phyloP scores from a whole-genome alignment of 2,329 filamentous ascomycete genomes.

The Emericellopsis atlantica region DNA sequence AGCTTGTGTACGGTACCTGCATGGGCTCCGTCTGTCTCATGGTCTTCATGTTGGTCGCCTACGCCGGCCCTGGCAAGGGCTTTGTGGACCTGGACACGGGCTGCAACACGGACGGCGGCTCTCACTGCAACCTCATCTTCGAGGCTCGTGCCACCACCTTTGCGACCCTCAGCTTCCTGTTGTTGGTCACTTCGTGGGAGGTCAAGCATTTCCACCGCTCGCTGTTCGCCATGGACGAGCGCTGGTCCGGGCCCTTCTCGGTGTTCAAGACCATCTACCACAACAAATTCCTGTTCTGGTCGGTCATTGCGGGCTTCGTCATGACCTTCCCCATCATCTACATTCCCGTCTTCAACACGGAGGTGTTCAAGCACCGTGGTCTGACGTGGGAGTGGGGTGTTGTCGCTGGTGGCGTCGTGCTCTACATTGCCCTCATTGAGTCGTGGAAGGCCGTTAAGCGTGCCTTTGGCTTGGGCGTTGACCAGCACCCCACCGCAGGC shows the following conservation, averaged over 20 bases:
- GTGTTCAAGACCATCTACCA: conserved; percentile 50
- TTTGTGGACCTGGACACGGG: conserved; percentile 34
- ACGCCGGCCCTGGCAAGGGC: conserved; percentile 29
- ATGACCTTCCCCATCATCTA: conserved; percentile 53
- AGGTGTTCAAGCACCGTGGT: conserved; percentile 56
- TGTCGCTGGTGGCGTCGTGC: conserved; percentile 42
- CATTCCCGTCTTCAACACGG: conserved; percentile 51
- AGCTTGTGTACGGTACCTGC: conserved; percentile 51
- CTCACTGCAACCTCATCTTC: conserved; percentile 43
- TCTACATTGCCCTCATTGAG: conserved; percentile 54
- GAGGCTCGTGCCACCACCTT: conserved; percentile 57
- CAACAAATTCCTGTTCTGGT: conserved; percentile 56
- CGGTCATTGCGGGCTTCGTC: conserved; percentile 46
- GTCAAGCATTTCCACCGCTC: conserved; percentile 59
- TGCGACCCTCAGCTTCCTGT: conserved; percentile 54
- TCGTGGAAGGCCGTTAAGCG: conserved; percentile 59
- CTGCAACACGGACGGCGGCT: conserved; percentile 43
- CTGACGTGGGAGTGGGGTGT: conserved; percentile 65
- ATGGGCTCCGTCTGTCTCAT: conserved; percentile 51
- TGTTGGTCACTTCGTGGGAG: conserved; percentile 61
- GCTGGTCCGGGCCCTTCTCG: conserved; percentile 33
- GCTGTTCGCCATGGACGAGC: conserved; percentile 53
- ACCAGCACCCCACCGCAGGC: conserved; percentile 6
- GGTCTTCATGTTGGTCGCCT: conserved; percentile 48
- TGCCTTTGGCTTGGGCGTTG: conserved; percentile 21